phyloP scores from a whole-genome alignment of 2,329 filamentous ascomycete species.

The Escovopsis sp. region DNA sequence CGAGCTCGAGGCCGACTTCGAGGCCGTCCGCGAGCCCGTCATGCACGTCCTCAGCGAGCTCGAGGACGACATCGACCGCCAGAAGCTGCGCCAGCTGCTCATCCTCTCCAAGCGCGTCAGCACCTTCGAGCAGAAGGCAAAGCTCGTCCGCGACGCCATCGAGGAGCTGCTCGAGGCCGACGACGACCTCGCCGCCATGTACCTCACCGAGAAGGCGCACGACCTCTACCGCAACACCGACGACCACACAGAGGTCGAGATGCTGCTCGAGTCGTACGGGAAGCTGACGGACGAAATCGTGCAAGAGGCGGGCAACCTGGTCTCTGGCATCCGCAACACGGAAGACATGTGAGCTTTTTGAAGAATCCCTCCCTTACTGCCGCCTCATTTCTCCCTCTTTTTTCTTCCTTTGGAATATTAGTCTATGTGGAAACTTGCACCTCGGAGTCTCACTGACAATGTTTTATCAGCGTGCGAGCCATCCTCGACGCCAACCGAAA shows the following conservation, averaged over 20 bases:
- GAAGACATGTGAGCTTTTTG: slow-evolving; percentile 90
- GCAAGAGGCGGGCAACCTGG: slow-evolving; percentile 82
- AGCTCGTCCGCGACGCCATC: slow-evolving; percentile 84
- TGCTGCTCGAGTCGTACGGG: slow-evolving; percentile 92
- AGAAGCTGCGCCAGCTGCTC: slow-evolving; percentile 80
- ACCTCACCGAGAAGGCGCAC: slow-evolving; percentile 73
- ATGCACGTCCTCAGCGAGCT: slow-evolving; percentile 77
- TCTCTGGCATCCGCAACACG: slow-evolving; percentile 90
- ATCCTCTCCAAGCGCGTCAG: slow-evolving; percentile 92
- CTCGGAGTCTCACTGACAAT: no score
- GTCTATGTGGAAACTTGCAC: no score
- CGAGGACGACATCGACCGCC: slow-evolving; percentile 91
- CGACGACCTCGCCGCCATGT: slow-evolving; percentile 90
- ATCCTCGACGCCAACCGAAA: slow-evolving; percentile 98
- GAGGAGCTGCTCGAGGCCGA: slow-evolving; percentile 93
- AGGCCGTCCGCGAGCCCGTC: slow-evolving; percentile 83
- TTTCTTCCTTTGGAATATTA: no score
- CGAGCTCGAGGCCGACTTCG: slow-evolving; percentile 86
- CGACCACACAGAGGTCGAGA: slow-evolving; percentile 92
- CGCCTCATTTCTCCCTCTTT: no score
- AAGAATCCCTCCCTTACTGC: no score
- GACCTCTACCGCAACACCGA: slow-evolving; percentile 61
- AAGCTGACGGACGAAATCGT: slow-evolving; percentile 98
- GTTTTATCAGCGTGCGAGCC: slow-evolving; percentile 66
- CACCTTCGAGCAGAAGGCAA: slow-evolving; percentile 94